Base-by-base conservation (phyloP, 2,329 filamentous ascomycete genomes). In the Leptodontidium sp. region DNA sequence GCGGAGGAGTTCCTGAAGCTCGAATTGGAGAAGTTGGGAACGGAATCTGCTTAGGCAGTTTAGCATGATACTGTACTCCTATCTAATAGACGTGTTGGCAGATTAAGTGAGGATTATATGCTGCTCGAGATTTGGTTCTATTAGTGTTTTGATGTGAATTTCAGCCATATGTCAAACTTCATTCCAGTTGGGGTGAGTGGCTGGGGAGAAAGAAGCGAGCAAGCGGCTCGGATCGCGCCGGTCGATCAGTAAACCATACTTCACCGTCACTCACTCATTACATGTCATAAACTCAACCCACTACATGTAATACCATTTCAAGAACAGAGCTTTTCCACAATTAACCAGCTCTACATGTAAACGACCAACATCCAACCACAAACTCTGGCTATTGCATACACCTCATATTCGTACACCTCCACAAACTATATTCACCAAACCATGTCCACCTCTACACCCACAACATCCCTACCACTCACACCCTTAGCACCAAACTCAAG, bases 1-100 rank as follows among this genome's bases (percentile, higher is more conserved):
- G 90, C 91, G 1, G 84, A 84, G 52, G 88, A 91, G 75, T 90
- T 93, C 75, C 87, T 91, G 68, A 82, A 81, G 70, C 84, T 88
- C 65, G 89, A 91, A 79, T 77, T 92, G 73, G 87, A 89, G 77
- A 86, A 84, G 73, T 77, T 92, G 68, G 90, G 90, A 9, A 81
- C 81, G 67, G 90, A 92, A 78, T 72, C 70, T 49, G 61, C 55
- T 6, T 64, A 65, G 50, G 47, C 17, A n/a, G n/a, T 8, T 8
- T 49, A 49, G 4, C 21, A 21, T 35, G 40, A 32, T 49, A 61
- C 12, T 59, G 7, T 12, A 24, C 9, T 52, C 24, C 21, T 59
- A 26, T 21, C 21, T 21, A 21, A 59, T 59, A 26, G 55, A 59
- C 17, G 32, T 59, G 35, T 26, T 43, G 9, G 24, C n/a, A 26